Conservation (phyloP, 306 rosid species). For the Vicia faba region DNA sequence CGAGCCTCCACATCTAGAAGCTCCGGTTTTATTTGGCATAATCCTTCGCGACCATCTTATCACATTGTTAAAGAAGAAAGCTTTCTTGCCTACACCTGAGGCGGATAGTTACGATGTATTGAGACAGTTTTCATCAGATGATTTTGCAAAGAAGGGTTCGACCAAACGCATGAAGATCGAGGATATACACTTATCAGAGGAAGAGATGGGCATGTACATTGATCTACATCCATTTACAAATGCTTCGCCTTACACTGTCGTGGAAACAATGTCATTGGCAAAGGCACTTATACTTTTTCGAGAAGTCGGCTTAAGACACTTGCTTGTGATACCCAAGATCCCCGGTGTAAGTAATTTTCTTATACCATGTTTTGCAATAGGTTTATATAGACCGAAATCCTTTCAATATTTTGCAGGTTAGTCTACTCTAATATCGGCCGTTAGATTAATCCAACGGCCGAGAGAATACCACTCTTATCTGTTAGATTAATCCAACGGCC, state of each 20-base stretch:
- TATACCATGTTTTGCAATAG: conserved; percentile 28
- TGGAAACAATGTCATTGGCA: conserved; percentile 87
- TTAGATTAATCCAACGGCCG: background rate
- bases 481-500: background rate
- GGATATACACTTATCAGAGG: conserved; percentile 59
- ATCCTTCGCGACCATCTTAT: conserved; percentile 83
- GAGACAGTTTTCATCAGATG: conserved; percentile 54
- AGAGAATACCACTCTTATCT: background rate
- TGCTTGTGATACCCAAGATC: conserved; percentile 86
- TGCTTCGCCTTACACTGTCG: conserved; percentile 87
- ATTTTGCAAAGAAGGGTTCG: conserved; percentile 77
- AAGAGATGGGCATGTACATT: conserved; percentile 84
- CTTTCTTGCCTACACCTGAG: conserved; percentile 52
- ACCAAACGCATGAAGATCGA: conserved; percentile 55
- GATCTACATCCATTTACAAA: conserved; percentile 91
- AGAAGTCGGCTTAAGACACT: conserved; percentile 83
- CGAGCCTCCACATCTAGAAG: conserved; percentile 65
- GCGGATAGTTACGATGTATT: conserved; percentile 39
- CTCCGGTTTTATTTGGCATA: conserved; percentile 69
- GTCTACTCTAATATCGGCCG: background rate
- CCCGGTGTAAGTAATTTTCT: conserved; percentile 61
- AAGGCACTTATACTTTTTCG: conserved; percentile 87
- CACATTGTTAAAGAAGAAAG: conserved; percentile 72
- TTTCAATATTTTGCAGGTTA: background rate
- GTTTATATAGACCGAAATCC: background rate